Percentiles rank a stretch among this genome's conserved stretches.
These are phyloP conservation scores for Podila clonocystis DNA, from an alignment of 192 early-diverging fungal species.

Conservation along the genomic window DNA sequence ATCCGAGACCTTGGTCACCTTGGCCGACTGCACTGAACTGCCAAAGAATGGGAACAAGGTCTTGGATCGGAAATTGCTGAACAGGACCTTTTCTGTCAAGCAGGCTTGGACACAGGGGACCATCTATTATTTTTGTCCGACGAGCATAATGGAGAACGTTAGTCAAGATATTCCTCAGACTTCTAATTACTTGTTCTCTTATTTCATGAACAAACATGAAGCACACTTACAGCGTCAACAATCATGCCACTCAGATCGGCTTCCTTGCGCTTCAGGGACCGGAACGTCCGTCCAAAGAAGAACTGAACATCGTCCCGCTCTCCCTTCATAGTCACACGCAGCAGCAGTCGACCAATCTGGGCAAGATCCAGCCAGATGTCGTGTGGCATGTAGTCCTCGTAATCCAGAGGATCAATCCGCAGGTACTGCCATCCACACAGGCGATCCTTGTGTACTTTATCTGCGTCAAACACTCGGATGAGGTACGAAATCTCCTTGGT, in stretches of 20 bases:
- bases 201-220: not conserved
- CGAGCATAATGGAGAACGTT: too few relatives aligned
- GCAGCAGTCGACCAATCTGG: constrained; percentile 70
- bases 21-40: constrained; percentile 27
- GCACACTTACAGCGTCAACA: constrained; percentile 66
- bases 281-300: constrained; percentile 82
- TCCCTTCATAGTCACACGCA: constrained; percentile 81
- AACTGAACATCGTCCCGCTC: constrained; percentile 86
- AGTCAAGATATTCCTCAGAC: too few relatives aligned
- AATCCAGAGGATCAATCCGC: constrained; percentile 61
- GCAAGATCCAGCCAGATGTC: constrained; percentile 77
- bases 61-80: constrained; percentile 54
- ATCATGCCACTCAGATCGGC: constrained; percentile 75
- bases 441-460: constrained; percentile 63
- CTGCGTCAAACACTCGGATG: constrained; percentile 62
- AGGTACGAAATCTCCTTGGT: constrained; percentile 55
- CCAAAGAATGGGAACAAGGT: constrained; percentile 36
- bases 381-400: constrained; percentile 70
- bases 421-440: constrained; percentile 72
- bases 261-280: constrained; percentile 72
- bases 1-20: constrained; percentile 46
- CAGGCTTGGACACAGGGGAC: constrained; percentile 69
- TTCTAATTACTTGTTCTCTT: too few relatives aligned
- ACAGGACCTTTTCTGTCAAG: constrained; percentile 68
- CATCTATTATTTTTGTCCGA: constrained; percentile 54